Conservation (phyloP, 805 yeast species). For the Ogataea ramenticola region DNA sequence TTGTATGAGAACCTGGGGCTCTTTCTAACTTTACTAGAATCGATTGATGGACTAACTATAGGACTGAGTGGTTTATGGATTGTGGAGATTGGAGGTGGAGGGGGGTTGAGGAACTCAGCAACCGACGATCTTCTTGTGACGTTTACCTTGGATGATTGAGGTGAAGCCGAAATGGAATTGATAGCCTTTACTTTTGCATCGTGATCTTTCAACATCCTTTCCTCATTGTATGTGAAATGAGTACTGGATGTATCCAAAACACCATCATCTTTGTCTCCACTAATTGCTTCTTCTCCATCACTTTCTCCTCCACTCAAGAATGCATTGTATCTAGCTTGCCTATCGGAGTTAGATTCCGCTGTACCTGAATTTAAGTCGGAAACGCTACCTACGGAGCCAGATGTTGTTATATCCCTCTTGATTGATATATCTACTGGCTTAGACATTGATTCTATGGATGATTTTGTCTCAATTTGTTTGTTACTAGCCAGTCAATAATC, state of each 20-base stretch:
- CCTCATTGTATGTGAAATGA: slow-evolving; percentile 61
- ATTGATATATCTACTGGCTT: not conserved
- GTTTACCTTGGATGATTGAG: slow-evolving; percentile 20
- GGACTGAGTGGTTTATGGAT: slow-evolving; percentile 1
- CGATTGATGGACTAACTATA: not conserved
- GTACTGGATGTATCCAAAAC: slow-evolving; percentile 23
- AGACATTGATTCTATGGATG: not conserved
- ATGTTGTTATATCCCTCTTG: not conserved
- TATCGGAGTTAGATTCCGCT: not conserved
- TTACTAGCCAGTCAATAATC: no score
- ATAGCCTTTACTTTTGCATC: slow-evolving; percentile 61
- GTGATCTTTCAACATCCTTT: slow-evolving; percentile 53
- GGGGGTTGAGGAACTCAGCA: slow-evolving; percentile 29
- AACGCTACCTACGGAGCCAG: not conserved
- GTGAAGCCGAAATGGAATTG: slow-evolving; percentile 33
- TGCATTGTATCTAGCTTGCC: not conserved
- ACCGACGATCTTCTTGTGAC: slow-evolving; percentile 26
- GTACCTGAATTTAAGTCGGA: not conserved
- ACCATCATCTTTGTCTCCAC: slow-evolving; percentile 7
- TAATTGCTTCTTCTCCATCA: slow-evolving; percentile 3
- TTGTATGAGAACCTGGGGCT: slow-evolving; percentile 18
- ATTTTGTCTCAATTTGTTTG: no score
- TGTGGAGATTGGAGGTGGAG: slow-evolving; percentile 28
- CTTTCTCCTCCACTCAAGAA: not conserved
- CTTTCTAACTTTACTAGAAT: no score